Evolutionary conservation across 2,329 filamentous ascomycete species (phyloP), one percentile per base, ranked within the genome.

Genomic region (Botrytis sinoallii): DNA sequence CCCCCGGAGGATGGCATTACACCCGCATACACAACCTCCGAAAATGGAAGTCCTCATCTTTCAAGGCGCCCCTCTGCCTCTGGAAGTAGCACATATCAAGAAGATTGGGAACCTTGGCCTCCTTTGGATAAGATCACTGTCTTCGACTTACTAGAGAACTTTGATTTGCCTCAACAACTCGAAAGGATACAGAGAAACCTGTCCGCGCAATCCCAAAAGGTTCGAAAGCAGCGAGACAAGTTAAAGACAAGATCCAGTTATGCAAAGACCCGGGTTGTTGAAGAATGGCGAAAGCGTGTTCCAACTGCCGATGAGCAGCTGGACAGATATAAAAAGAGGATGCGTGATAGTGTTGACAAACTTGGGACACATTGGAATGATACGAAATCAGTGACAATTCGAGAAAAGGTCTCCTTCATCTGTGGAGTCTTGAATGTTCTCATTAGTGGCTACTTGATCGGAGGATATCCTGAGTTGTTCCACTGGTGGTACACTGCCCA

Each of bases 401-500:
- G 95, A 74, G 96, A 99, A 84, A 99, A 99, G 86, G 86, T 97
- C 67, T 95, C 95, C 9, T 99, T 99, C 83, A 98, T 99, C 76
- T 95, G 91, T 75, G 96, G 94, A 79, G 95, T 98, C 77, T 89
- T 98, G 84, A 99, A 99, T 84, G 96, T 99, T 82, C 97, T 99
- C 83, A 90, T 98, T 81, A 97, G 94, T 77, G 96, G 95, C 74
- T 98, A 97, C 82, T 85, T 99, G 65, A 92, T 99, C 71, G 96
- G 96, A 75, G 94, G 90, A 44, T 91, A 87, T 78, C 94, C 96
- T 0, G 87, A 97, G 78, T 92, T 90, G 82, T 97, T 98, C 83
- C 95, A 97, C 78, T 85, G 92, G 77, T 99, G 96, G 96, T 99
- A 97, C 83, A 95, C 93, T 12, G 87, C 83, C 4, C 95, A 97